Evolutionary conservation across 1,139 yeast species (phyloP), one percentile per base, ranked within the genome.

Genomic region (Yarrowia galli): DNA sequence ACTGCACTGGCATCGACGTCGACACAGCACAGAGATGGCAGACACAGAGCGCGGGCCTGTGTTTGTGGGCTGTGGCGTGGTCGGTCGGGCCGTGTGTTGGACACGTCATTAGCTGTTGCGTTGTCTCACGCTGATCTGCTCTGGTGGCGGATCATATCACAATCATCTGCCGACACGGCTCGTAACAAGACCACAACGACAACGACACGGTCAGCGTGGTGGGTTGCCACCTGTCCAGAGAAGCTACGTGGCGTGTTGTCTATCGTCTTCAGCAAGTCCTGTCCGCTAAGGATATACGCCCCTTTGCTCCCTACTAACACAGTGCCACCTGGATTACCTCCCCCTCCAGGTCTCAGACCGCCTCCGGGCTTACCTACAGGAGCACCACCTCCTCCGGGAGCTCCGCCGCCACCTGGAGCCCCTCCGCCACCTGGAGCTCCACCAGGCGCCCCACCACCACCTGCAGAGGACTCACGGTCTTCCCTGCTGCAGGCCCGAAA

Each of bases 401-500:
- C 72, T 3, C 73, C 75, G 1, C 67, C 68, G 12, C 70, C 71
- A n/a, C 68, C 69, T 15, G 69, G 70, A 40, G 70, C 73, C 18
- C 71, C 71, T 18, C 69, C 72, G n/a, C 72, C 72, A 0, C 73
- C 75, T 1, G 67, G 68, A 45, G 65, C 38, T 40, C 67, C 67
- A 20, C 67, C 56, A 2, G 65, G 65, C 45, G 72, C 67, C 7
- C 71, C 72, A 16, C 73, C 74, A 5, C 70, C 74, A 1, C 67
- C 72, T n/a, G 67, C 69, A 15, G 45, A 48, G 25, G 46, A 43
- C 48, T 58, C 68, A 22, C 64, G 68, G 67, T 66, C 60, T 69
- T 71, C 68, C 56, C 72, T 70, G 69, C 74, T 70, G 70, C 79
- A 81, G 16, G 77, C 79, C n/a, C 79, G 86, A 69, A 85, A 86